phyloP scores from a whole-genome alignment of 306 rosid species.

The Alnus glutinosa region DNA sequence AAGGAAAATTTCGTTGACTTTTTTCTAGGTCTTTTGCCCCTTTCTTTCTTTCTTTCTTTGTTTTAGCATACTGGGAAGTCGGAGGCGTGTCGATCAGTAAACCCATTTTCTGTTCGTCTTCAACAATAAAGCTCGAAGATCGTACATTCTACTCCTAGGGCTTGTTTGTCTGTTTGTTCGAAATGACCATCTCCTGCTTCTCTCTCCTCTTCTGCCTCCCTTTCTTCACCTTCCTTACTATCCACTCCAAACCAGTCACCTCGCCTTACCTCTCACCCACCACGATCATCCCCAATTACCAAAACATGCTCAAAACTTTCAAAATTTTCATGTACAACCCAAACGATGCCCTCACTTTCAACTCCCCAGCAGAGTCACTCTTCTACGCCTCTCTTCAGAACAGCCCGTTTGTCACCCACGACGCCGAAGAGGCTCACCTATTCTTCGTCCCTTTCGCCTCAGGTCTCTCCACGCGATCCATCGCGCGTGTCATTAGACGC shows the following conservation, averaged over 20 bases:
- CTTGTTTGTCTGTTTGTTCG: background rate
- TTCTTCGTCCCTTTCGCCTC: constrained; percentile 65
- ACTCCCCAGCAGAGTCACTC: constrained; percentile 35
- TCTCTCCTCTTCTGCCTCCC: constrained; percentile 14
- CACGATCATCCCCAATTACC: constrained; percentile 43
- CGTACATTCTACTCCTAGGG: background rate
- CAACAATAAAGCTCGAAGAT: background rate
- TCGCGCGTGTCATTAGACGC: constrained; percentile 42
- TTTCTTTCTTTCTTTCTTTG: no score
- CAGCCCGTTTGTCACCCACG: constrained; percentile 44
- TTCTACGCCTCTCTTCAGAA: constrained; percentile 51
- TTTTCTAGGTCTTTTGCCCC: background rate
- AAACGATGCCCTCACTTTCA: constrained; percentile 31
- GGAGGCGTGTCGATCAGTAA: background rate
- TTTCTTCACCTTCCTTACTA: constrained; percentile 8
- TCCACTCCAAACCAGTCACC: constrained; percentile 25
- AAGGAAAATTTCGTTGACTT: background rate
- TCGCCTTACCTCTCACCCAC: constrained; percentile 56
- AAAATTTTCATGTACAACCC: constrained; percentile 57
- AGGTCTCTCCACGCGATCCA: constrained; percentile 40
- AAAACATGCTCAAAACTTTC: constrained; percentile 52
- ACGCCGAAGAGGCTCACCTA: constrained; percentile 57
- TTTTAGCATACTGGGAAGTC: no score
- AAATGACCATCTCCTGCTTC: constrained; percentile 13
- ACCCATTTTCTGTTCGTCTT: background rate